Base-by-base conservation (phyloP, 768 basidiomycete species). In the Tubosaeta sp. region DNA sequence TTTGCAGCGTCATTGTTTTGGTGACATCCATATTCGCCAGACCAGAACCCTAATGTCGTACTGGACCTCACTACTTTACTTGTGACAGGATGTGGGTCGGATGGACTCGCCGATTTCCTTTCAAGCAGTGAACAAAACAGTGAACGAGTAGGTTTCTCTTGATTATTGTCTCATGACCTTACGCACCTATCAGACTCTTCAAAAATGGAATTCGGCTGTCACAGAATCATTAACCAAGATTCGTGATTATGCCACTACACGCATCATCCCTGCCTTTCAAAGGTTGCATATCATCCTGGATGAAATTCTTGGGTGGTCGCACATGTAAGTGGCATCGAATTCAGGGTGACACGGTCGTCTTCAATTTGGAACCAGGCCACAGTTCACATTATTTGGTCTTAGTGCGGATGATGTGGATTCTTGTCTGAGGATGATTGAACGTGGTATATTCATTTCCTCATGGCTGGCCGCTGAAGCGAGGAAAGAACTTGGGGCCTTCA, bases 171-270 rank as follows among this genome's bases (percentile, higher is more conserved):
- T n/a, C 44, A 43, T 42, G 53, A 54, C 32, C 61, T 69, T 51
- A 70, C 52, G 38, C 41, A 56, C 34, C 32, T 63, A 54, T 46
- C 57, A 92, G 90, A 82, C 83, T 43, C 75, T 92, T 51, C 83
- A 85, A 64, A 90, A 89, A 65, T 93, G 90, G 90, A 89, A 92
- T 64, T 74, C 80, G 2, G 82, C 82, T 5, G 79, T 91, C 58
- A 74, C 75, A 10, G 87, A 91, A 54, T 81, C 87, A 14, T 67
- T 93, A 46, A 73, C 77, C 31, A 88, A 83, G 64, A 70, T 91
- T 51, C 86, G 88, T 48, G 86, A 92, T 65, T 82, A 77, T 61
- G 76, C 86, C 17, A 85, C 86, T 61, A 80, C 84, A 56, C 80
- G 82, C 46, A 70, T 90, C 29, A 77, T 81, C 8, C 87, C 87